Evolutionary conservation across 2,329 filamentous ascomycete genomes (phyloP).

Genomic region (Fusarium tupiense): DNA sequence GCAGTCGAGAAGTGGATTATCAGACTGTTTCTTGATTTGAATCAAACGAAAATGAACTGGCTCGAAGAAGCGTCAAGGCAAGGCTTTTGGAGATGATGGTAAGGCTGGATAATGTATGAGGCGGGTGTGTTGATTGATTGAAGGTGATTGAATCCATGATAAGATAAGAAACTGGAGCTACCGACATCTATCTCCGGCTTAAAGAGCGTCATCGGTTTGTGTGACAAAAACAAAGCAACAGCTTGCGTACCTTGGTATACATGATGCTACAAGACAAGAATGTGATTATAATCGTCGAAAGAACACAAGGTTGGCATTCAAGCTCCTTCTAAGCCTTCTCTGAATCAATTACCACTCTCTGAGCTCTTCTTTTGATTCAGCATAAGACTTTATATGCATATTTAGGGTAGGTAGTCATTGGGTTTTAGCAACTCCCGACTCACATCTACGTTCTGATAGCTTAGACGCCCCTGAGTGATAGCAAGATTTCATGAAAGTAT

Average conservation of each 20-base stretch:
- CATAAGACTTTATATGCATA: background rate
- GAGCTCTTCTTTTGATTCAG: background rate
- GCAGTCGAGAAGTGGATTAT: background rate
- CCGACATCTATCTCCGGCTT: constrained; percentile 14
- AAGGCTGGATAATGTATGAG: constrained; percentile 2
- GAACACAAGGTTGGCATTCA: background rate
- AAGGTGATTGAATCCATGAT: constrained; percentile 27
- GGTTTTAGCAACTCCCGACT: background rate
- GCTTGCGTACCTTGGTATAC: background rate
- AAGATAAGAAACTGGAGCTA: constrained; percentile 42
- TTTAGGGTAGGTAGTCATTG: background rate
- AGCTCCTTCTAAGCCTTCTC: background rate
- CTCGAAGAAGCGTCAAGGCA: background rate
- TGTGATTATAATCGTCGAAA: background rate
- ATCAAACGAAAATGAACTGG: background rate
- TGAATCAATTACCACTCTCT: background rate
- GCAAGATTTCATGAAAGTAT: background rate
- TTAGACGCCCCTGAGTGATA: background rate
- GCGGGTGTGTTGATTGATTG: constrained; percentile 39
- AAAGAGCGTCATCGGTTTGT: constrained; percentile 17
- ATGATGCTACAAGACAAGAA: background rate
- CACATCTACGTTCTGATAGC: background rate
- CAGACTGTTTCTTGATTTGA: background rate
- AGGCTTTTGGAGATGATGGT: background rate
- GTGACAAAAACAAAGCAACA: background rate